A percentile compares a stretch with the other conserved stretches of the same genome.
Evolutionary conservation across 345 rosid genomes (phyloP).

Genomic region (Microcos paniculata): DNA sequence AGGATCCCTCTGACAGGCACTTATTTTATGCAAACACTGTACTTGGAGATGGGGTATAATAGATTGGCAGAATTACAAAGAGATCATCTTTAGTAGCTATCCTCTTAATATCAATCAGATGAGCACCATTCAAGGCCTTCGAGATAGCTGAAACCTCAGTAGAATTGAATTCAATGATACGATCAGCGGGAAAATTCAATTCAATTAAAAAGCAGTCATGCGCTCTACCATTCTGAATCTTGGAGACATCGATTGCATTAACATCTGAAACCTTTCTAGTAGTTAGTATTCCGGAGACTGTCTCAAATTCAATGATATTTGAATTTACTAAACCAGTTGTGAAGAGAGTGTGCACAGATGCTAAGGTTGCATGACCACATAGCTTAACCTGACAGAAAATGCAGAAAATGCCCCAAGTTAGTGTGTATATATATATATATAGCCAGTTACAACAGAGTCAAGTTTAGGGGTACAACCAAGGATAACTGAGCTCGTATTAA

Average conservation of each 20-base stretch:
- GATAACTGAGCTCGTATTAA: too few relatives aligned
- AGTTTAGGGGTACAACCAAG: background rate
- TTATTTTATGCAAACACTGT: background rate
- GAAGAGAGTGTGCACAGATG: constrained; percentile 85
- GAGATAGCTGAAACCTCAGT: too few relatives aligned
- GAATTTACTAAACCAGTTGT: too few relatives aligned
- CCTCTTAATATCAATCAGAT: constrained; percentile 45
- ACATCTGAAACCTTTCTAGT: constrained; percentile 50
- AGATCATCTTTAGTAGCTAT: constrained; percentile 35
- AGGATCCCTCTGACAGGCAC: background rate
- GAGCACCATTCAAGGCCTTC: too few relatives aligned
- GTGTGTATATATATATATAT: background rate
- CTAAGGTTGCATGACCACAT: constrained; percentile 89
- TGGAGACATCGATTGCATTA: constrained; percentile 10
- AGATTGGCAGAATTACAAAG: constrained; percentile 40
- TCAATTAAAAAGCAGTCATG: constrained; percentile 41
- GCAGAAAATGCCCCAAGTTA: background rate
- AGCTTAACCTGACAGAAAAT: constrained; percentile 50
- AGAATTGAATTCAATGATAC: constrained; percentile 34
- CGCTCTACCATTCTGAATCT: constrained; percentile 30
- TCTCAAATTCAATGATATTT: too few relatives aligned
- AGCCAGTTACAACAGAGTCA: background rate
- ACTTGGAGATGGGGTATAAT: too few relatives aligned
- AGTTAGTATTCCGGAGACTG: constrained; percentile 60
- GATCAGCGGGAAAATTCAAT: constrained; percentile 51